Evolutionary conservation across 2,329 filamentous ascomycete genomes (phyloP).

Genomic region (Biscogniauxia sp.): DNA sequence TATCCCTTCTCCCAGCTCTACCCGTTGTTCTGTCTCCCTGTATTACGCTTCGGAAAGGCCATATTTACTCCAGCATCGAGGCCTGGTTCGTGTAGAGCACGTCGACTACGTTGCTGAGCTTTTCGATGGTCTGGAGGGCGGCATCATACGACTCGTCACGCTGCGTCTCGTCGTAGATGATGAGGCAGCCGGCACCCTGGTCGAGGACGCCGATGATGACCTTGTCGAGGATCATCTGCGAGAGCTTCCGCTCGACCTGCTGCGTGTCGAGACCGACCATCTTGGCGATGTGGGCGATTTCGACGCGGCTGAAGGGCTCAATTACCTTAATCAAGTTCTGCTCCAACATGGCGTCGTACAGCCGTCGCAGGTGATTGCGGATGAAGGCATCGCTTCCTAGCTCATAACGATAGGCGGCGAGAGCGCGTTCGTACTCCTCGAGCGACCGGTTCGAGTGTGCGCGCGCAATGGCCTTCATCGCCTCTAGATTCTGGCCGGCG

Average conservation of each 20-base stretch:
- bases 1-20: neutral
- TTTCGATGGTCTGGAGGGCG: conserved; percentile 91
- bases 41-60: conserved; percentile 1
- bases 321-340: conserved; percentile 99
- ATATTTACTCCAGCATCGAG: conserved; percentile 77
- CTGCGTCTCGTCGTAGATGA: conserved; percentile 94
- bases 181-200: conserved; percentile 95
- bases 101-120: conserved; percentile 95
- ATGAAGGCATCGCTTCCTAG: conserved; percentile 94
- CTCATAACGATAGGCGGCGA: conserved; percentile 88
- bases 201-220: conserved; percentile 97
- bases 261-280: conserved; percentile 95
- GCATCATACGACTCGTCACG: conserved; percentile 93
- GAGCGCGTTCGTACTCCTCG: conserved; percentile 93
- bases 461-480: conserved; percentile 97
- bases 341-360: conserved; percentile 98
- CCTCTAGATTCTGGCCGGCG: conserved; percentile 90
- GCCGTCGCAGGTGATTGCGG: conserved; percentile 88
- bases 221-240: conserved; percentile 99
- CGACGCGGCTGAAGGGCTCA: conserved; percentile 95
- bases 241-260: conserved; percentile 96
- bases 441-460: conserved; percentile 94
- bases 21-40: neutral
- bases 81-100: conserved; percentile 98
- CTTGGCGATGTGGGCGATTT: conserved; percentile 94